A percentile compares a stretch with the other conserved stretches of the same genome.
These are phyloP conservation scores for Coemansia umbellata DNA, from an alignment of 192 early-diverging fungal species.

Conservation along the genomic window DNA sequence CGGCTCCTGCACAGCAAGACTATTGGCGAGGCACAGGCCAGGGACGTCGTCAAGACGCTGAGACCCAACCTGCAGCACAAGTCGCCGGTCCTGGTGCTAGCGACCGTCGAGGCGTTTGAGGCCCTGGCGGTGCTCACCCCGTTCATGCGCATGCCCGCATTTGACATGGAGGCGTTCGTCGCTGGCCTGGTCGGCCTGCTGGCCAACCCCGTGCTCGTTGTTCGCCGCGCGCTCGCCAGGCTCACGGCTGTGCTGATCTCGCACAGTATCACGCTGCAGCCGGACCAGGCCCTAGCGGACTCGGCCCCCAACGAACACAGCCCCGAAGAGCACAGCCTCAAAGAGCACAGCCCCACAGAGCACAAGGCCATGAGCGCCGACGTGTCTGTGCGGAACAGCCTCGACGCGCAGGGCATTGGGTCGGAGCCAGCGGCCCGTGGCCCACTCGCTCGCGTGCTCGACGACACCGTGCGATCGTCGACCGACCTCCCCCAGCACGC, in stretches of 20 bases:
- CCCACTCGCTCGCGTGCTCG: too few relatives aligned
- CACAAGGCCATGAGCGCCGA: not conserved
- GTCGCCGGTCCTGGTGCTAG: constrained; percentile 48
- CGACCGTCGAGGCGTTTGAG: constrained; percentile 14
- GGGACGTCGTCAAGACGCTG: constrained; percentile 68
- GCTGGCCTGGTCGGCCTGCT: constrained; percentile 14
- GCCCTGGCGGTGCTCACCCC: constrained; percentile 19
- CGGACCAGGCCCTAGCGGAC: not conserved
- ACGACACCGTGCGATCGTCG: too few relatives aligned
- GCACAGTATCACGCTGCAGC: constrained; percentile 3
- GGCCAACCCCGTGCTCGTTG: constrained; percentile 19
- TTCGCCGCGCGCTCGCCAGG: constrained; percentile 25
- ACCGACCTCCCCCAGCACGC: too few relatives aligned
- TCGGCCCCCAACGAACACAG: too few relatives aligned
- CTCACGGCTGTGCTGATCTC: constrained; percentile 32
- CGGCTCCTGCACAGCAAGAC: constrained; percentile 68
- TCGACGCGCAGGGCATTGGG: not conserved
- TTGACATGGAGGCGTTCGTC: constrained; percentile 25
- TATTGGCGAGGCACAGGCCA: constrained; percentile 60
- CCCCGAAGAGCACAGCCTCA: too few relatives aligned
- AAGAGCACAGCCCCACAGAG: too few relatives aligned
- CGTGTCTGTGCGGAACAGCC: constrained; percentile 7
- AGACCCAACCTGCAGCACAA: constrained; percentile 68
- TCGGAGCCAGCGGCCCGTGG: too few relatives aligned
- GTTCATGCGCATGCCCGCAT: constrained; percentile 2